Evolutionary conservation across 257 asterid species (phyloP).

Genomic region (Fraxinus cuspidata): DNA sequence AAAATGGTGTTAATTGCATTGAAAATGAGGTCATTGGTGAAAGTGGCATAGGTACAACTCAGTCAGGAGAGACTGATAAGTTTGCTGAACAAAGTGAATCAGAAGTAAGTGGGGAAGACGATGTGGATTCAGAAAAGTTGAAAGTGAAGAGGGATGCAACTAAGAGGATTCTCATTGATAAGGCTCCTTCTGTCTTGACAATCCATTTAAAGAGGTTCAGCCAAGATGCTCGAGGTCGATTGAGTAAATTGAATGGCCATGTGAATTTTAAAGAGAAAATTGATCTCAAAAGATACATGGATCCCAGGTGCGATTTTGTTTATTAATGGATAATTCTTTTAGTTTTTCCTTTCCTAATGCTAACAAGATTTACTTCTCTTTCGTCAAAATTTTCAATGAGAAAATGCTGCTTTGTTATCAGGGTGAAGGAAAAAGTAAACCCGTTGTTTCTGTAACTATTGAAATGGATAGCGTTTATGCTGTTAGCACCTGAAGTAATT

Average conservation of each 20-base stretch:
- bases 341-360: constrained; percentile 3
- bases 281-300: constrained; percentile 69
- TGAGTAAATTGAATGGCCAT: constrained; percentile 84
- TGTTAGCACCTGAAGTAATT: not conserved
- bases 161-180: constrained; percentile 65
- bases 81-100: constrained; percentile 35
- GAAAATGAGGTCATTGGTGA: constrained; percentile 20
- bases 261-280: constrained; percentile 66
- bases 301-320: constrained; percentile 61
- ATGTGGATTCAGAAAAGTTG: constrained; percentile 44
- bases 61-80: constrained; percentile 26
- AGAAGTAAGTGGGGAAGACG: constrained; percentile 44
- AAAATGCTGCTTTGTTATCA: not conserved
- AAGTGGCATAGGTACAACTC: constrained; percentile 33
- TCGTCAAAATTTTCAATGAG: not conserved
- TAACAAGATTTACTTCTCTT: not conserved
- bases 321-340: not conserved
- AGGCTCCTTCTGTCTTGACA: constrained; percentile 75
- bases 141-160: constrained; percentile 91
- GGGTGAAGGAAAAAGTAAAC: not conserved
- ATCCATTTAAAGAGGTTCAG: constrained; percentile 85
- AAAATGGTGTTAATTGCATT: constrained; percentile 24
- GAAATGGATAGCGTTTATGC: not conserved
- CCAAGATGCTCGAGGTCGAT: constrained; percentile 85
- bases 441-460: not conserved